Base-by-base conservation (phyloP, 2,329 filamentous ascomycete species). In the Rutstroemia sp. region DNA sequence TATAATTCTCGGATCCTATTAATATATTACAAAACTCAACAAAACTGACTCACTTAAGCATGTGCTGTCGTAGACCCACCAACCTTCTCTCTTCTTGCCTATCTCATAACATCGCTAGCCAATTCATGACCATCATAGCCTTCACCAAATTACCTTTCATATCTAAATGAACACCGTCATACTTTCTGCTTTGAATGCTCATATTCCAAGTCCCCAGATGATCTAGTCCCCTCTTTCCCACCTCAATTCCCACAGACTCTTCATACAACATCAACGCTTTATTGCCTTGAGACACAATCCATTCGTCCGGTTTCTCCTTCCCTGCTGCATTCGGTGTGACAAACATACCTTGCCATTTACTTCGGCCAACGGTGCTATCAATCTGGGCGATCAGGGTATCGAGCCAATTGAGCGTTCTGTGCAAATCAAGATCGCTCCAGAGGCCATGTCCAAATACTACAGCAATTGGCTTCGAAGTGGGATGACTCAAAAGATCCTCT, bases 151-250 rank as follows among this genome's bases (percentile, higher is more conserved):
- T 78, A 1, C 75, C 75, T 54, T 67, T 72, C 67, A 77, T 68
- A 62, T 77, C 74, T 56, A 77, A 65, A 65, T 77, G 74, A 48
- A 77, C 75, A 3, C 74, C 74, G 66, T 78, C 75, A 62, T 74
- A 76, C 58, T 74, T 71, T 23, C 68, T 73, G n/a, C 70, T 70
- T 62, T 77, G 75, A 54, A 77, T 72, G 58, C 73, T 76, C 73
- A 76, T 77, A 60, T 77, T 78, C 74, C 75, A 78, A 34, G 75
- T 77, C 9, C 76, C 75, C 39, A 78, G 64, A 63, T 75, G 72
- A 57, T 77, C 75, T 19, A 77, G 64, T 1, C 73, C 70, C 48
- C 67, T 68, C 58, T 66, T 70, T 42, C 6, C n/a, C 5, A 56
- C 63, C 36, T 61, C 62, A 34, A 62, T 57, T 5, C 56, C 57